Conservation (phyloP, 345 rosid species). For the Microcos paniculata region DNA sequence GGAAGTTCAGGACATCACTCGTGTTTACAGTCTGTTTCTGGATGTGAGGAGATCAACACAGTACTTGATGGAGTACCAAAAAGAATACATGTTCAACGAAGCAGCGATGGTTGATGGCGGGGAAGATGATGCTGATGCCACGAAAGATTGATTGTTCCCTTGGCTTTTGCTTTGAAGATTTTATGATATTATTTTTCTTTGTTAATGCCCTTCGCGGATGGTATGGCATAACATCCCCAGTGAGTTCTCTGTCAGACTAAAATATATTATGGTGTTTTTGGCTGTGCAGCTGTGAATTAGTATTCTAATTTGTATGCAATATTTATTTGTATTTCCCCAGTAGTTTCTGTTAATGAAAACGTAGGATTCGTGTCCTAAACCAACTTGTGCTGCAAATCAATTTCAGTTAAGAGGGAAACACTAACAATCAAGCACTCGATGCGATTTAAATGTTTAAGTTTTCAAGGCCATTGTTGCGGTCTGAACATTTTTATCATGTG, state of each 20-base stretch:
- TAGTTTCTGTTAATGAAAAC: not conserved
- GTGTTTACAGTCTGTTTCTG: constrained; percentile 77
- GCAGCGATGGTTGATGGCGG: constrained; percentile 36
- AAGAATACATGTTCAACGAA: constrained; percentile 88
- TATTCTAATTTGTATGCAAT: not conserved
- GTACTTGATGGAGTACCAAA: constrained; percentile 84
- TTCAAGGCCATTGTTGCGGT: not conserved
- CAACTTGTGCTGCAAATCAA: not conserved
- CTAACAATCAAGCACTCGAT: not conserved
- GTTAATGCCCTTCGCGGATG: not conserved
- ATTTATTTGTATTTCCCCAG: not conserved
- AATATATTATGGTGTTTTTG: not conserved
- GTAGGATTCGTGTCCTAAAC: not conserved
- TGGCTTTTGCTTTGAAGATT: not conserved
- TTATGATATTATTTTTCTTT: not conserved
- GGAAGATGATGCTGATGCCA: constrained; percentile 48
- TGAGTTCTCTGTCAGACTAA: not conserved
- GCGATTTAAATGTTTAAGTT: too few relatives aligned
- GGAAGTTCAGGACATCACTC: constrained; percentile 66
- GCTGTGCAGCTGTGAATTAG: not conserved
- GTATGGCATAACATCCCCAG: not conserved
- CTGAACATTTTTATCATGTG: not conserved
- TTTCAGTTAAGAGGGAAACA: too few relatives aligned
- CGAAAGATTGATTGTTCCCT: constrained; percentile 34
- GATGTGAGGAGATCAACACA: constrained; percentile 95